Evolutionary conservation across 1,284 basidiomycete species (phyloP).

Genomic region (Fomitopsis palustris): DNA sequence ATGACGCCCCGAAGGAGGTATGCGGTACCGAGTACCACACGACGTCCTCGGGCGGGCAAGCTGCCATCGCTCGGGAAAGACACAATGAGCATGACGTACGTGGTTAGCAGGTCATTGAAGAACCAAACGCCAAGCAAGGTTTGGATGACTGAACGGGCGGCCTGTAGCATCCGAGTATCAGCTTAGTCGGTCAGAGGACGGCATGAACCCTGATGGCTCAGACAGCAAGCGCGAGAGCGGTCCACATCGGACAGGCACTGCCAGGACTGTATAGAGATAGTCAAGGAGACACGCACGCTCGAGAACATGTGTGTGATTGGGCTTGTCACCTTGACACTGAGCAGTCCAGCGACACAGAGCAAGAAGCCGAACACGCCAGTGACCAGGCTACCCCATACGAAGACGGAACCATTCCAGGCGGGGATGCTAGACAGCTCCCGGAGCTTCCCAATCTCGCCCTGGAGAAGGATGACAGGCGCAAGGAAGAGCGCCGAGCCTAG

Average conservation of each 20-base stretch:
- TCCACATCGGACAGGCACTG: not conserved
- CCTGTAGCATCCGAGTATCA: conserved; percentile 34
- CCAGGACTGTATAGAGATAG: conserved; percentile 1
- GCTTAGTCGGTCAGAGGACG: not conserved
- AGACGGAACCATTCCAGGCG: conserved; percentile 49
- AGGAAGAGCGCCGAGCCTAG: conserved; percentile 61
- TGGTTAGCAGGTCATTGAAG: conserved; percentile 62
- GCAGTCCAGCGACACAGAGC: conserved; percentile 64
- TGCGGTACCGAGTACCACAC: not conserved
- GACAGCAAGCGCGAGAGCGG: not conserved
- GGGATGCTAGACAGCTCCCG: conserved; percentile 33
- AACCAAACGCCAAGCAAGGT: conserved; percentile 67
- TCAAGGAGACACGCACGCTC: conserved; percentile 43
- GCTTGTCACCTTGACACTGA: conserved; percentile 72
- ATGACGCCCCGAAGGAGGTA: not conserved
- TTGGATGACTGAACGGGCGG: conserved; percentile 70
- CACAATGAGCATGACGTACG: conserved; percentile 39
- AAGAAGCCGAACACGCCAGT: conserved; percentile 74
- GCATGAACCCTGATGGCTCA: not conserved
- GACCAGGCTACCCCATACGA: conserved; percentile 59
- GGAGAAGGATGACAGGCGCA: conserved; percentile 55
- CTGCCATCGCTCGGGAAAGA: not conserved
- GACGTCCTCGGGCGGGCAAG: not conserved
- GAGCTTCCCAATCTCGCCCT: conserved; percentile 47
- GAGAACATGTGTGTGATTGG: conserved; percentile 77